Base-by-base conservation (phyloP, 1,284 basidiomycete species). In the Fistulina hepatica region DNA sequence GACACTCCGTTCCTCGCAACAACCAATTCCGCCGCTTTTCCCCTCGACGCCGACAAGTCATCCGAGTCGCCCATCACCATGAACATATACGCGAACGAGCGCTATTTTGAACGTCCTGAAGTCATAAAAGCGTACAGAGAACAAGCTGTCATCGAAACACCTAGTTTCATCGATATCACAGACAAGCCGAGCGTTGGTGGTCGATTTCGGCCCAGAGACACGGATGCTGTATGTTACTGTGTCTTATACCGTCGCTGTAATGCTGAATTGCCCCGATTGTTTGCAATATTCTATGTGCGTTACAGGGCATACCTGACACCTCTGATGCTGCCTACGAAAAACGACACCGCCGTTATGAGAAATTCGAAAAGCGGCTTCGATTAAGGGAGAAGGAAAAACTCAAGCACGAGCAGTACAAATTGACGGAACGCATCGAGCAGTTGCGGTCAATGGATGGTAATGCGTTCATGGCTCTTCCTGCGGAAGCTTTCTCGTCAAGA, bases 301-400 rank as follows among this genome's bases (percentile, higher is more conserved):
- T 48, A 30, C 48, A 81, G 76, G 68, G 71, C 32, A 58, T 61
- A 13, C 66, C 72, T 44, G 88, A 91, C 56, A 85, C 81, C 2
- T 83, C 82, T 4, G 91, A 94, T 60, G 74, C 74, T 12, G 74
- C 73, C n/a, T 95, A 92, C 54, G 75, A 84, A 55, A 76, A 76
- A 42, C 73, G 86, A 26, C 91, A 94, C 58, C 73, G 78, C 40
- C 86, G 85, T 53, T 89, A 83, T 55, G 90, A 93, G 55, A 73
- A 72, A 12, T 80, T 86, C 41, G 91, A 94, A 58, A 88, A 86
- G 54, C 73, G 85, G 9, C 78, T 83, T 53, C 76, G 88, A 3
- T 64, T 88, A 27, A 73, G 88, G 39, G 90, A 94, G 59, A 85
- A 88, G 57, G 90, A 93, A 56, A 88, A 89, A 52, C 71, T 95